Evolutionary conservation across 257 asterid species (phyloP), one percentile per base, ranked within the genome.

Genomic region (Solanum microdontum): DNA sequence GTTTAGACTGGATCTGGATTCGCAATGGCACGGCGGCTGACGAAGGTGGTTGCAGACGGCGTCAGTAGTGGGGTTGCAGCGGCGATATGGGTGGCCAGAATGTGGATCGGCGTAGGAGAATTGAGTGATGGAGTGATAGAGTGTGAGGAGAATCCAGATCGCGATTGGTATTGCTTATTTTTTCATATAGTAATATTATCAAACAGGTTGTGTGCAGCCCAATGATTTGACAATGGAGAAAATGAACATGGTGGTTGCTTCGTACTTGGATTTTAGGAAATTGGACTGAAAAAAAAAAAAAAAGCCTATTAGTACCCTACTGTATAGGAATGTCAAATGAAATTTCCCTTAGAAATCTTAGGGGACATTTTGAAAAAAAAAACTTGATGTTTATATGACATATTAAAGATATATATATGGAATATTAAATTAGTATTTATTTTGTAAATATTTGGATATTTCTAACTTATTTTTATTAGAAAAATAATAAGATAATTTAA

Each of bases 1-100:
- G 73, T 89, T 77, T 88, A 48, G 90, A 86, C 88, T 73, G 51
- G 86, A 86, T 88, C 88, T 73, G 72, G 7, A 48, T 28, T 17
- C 4, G 37, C 33, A 24, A 15, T 79, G n/a, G 66, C 84, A 1
- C 84, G 39, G 64, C 84, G 37, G 66, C 82, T 23, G 83, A 23
- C 36, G 84, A 28, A 17, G 85, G 26, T 45, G 8, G 84, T 28
- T 80, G 26, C 5, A 43, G 39, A 26, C 32, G 84, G 23, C 66
- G 68, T 13, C 84, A 58, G 84, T 77, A 62, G 26, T 34, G 77
- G 32, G 51, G 77, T 66, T 66, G 80, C 76, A 37, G 80, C 19
- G 62, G 33, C 34, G 39, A 64, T 8, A 33, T 12, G 60, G 28
- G 40, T 48, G 80, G 39, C 87, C 39, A 70, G 55, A 70, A 84